Evolutionary conservation across 2,329 filamentous ascomycete species (phyloP).

Genomic region (Fusarium sp.): DNA sequence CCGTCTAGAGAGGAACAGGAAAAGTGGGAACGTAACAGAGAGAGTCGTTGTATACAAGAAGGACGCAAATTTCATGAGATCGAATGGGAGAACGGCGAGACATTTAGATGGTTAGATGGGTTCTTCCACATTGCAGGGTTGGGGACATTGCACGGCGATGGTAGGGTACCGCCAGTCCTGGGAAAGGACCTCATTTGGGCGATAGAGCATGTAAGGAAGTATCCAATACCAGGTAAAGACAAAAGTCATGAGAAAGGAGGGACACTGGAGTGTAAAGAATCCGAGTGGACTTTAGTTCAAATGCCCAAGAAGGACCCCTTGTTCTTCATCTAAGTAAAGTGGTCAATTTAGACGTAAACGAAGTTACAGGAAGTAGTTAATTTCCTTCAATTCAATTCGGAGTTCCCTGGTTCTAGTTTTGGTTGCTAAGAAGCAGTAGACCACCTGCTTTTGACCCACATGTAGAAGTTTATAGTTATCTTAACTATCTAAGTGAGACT

Average conservation of each 20-base stretch:
- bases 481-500: too few relatives aligned
- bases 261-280: not conserved
- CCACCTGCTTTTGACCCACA: too few relatives aligned
- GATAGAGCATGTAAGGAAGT: slow-evolving; percentile 60
- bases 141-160: slow-evolving; percentile 58
- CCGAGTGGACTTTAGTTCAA: slow-evolving; percentile 32
- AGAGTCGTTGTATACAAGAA: slow-evolving; percentile 45
- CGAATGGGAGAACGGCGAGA: slow-evolving; percentile 63
- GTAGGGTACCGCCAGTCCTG: slow-evolving; percentile 59
- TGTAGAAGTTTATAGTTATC: too few relatives aligned
- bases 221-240: slow-evolving; percentile 52
- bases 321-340: not conserved
- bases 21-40: slow-evolving; percentile 60
- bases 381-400: not conserved
- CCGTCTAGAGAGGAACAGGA: slow-evolving; percentile 54
- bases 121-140: slow-evolving; percentile 63
- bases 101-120: slow-evolving; percentile 57
- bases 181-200: slow-evolving; percentile 59
- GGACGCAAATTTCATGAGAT: slow-evolving; percentile 63
- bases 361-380: not conserved
- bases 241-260: not conserved
- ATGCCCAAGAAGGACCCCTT: not conserved
- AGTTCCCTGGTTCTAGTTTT: not conserved
- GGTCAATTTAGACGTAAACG: not conserved
- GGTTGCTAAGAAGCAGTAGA: too few relatives aligned